Conservation (phyloP, 1,284 basidiomycete species). For the Trametes pubescens region DNA sequence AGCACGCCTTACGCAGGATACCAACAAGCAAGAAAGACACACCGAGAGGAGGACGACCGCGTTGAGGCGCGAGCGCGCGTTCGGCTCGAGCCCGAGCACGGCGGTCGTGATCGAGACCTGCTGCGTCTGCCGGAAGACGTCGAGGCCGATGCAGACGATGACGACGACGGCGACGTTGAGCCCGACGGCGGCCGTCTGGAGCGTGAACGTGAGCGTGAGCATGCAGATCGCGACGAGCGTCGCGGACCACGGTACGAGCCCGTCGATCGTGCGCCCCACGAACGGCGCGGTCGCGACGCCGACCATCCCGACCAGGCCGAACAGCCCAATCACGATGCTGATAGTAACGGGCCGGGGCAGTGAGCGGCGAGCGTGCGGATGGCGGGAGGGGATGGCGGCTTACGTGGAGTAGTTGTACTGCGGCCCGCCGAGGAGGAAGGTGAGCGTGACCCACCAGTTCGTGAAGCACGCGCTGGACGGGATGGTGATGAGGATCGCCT, state of each 20-base stretch:
- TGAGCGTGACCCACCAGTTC: conserved; percentile 59
- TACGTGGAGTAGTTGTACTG: conserved; percentile 57
- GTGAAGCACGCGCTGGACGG: conserved; percentile 51
- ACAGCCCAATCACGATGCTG: conserved; percentile 59
- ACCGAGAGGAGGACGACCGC: conserved; percentile 57
- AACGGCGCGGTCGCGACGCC: conserved; percentile 56
- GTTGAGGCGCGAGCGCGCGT: conserved; percentile 58
- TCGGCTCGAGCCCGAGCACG: conserved; percentile 47
- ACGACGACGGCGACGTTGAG: conserved; percentile 55
- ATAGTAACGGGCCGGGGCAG: too few species aligned
- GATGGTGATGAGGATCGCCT: conserved; percentile 53
- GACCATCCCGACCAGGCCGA: conserved; percentile 61
- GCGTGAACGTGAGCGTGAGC: conserved; percentile 46
- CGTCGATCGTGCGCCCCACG: conserved; percentile 58
- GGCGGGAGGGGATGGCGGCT: conserved; percentile 24
- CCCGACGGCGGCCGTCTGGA: conserved; percentile 55
- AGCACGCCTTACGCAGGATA: too few species aligned
- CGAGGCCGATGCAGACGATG: conserved; percentile 53
- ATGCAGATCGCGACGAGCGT: conserved; percentile 49
- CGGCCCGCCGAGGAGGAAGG: conserved; percentile 57
- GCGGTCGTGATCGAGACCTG: conserved; percentile 51
- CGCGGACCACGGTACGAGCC: conserved; percentile 58
- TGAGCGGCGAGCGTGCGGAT: background rate
- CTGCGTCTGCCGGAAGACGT: conserved; percentile 57
- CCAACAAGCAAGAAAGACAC: conserved; percentile 29